Evolutionary conservation across 2,329 filamentous ascomycete genomes (phyloP), one percentile per base, ranked within the genome.

Genomic region (Nigrospora oryzae): DNA sequence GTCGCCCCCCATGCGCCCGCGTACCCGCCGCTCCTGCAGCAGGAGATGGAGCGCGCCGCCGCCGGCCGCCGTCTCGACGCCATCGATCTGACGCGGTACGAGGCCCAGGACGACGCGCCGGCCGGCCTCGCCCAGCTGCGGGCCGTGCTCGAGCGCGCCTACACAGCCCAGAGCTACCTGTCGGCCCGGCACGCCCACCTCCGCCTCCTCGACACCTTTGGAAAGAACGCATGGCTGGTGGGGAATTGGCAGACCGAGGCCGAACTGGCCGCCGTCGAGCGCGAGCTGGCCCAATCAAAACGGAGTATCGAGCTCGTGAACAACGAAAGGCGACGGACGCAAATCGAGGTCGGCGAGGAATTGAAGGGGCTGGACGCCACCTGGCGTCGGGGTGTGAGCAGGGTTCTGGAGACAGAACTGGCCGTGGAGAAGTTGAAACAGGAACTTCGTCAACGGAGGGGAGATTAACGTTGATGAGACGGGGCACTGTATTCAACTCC

Each of bases 161-260:
- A 73, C 64, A 63, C 73, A 1, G 64, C 70, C 40, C 69, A 66
- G 36, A 60, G 69, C n/a, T 78, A 81, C 63, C 69, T 82, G 12
- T 52, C 61, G 12, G 57, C 65, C n/a, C 74, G 79, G 4, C 62
- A 68, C 33, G 56, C 70, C 31, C 73, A 79, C 63, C 77, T 95
- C 15, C 69, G 73, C 1, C 73, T 95, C n/a, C 77, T 95, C 16
- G 86, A 93, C 56, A 74, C 74, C 42, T 83, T 83, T 63, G 93
- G 91, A 53, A 88, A 88, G 67, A 95, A 95, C 63, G 84, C 88
- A 11, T 97, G 93, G 91, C 73, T 98, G 45, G 76, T 95, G 10
- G 80, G 80, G 6, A 98, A 98, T 64, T 79, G 83, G 55, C 81
- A 86, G 53, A 64, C 89, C 16, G 91, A 96, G 66, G 78, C 79